These are phyloP conservation scores for Botrytis byssoidea DNA, from an alignment of 2,329 filamentous ascomycete species.

Conservation along the genomic window DNA sequence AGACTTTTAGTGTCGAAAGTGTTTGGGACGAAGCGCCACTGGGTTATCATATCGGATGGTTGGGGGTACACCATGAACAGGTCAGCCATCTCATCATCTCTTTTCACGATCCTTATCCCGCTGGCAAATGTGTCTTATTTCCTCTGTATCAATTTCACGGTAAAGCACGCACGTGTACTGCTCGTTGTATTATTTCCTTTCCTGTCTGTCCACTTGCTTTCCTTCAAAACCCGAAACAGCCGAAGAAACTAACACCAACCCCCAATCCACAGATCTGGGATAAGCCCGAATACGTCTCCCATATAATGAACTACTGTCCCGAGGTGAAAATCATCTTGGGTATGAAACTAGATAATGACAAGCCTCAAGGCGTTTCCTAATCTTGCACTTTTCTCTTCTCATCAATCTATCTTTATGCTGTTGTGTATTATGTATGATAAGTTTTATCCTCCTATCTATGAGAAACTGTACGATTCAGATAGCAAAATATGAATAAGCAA, in stretches of 20 bases:
- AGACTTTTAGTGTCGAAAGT: slow-evolving; percentile 51
- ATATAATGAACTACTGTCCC: slow-evolving; percentile 56
- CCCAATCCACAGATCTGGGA: slow-evolving; percentile 47
- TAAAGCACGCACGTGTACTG: background rate
- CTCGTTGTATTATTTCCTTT: background rate
- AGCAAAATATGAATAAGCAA: background rate
- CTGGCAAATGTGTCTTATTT: background rate
- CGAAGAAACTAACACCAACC: slow-evolving; percentile 23
- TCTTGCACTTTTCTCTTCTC: background rate
- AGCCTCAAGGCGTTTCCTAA: slow-evolving; percentile 13
- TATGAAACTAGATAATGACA: slow-evolving; percentile 50
- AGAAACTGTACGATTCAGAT: background rate
- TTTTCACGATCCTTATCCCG: background rate
- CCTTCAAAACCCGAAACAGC: background rate
- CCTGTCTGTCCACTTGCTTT: too few species aligned
- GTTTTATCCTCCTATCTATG: background rate
- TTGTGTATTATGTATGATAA: background rate
- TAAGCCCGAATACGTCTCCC: slow-evolving; percentile 44
- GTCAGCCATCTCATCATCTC: background rate
- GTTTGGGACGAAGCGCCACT: slow-evolving; percentile 51
- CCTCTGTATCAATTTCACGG: background rate
- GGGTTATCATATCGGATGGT: slow-evolving; percentile 53
- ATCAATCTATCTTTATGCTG: background rate
- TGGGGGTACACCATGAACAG: slow-evolving; percentile 39
- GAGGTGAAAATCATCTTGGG: slow-evolving; percentile 55